phyloP scores from a whole-genome alignment of 208 protist genomes.

The Herpetomonas muscarum region DNA sequence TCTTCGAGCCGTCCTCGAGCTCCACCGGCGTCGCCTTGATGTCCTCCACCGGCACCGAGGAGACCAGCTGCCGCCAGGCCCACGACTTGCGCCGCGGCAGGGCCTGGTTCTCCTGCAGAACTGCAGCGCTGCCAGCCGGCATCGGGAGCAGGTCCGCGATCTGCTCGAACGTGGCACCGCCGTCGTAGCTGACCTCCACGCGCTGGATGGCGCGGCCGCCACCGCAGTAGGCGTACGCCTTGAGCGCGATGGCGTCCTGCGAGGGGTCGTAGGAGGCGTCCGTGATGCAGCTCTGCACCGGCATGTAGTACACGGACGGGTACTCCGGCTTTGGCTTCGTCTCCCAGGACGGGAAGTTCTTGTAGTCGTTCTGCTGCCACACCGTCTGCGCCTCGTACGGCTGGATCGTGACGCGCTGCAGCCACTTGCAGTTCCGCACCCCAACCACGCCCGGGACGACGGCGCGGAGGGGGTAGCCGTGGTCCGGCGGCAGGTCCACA shows the following conservation, averaged over 20 bases:
- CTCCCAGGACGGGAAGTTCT: conserved; percentile 55
- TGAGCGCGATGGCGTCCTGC: conserved; percentile 28
- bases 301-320: conserved; percentile 62
- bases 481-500: conserved; percentile 53
- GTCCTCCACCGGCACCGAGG: conserved; percentile 21
- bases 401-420: conserved; percentile 39
- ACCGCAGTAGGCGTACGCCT: conserved; percentile 68
- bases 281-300: conserved; percentile 74
- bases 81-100: conserved; percentile 28
- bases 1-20: conserved; percentile 11
- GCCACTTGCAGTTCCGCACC: conserved; percentile 74
- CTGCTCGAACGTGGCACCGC: conserved; percentile 56
- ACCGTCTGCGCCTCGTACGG: conserved; percentile 41
- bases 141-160: conserved; percentile 16
- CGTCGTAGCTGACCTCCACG: conserved; percentile 80
- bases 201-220: conserved; percentile 70
- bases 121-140: conserved; percentile 1
- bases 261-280: conserved; percentile 25
- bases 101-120: conserved; percentile 5
- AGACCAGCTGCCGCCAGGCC: conserved; percentile 31
- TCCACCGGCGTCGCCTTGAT: conserved; percentile 20
- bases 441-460: conserved; percentile 76
- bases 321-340: conserved; percentile 40
- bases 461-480: conserved; percentile 77
- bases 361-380: conserved; percentile 89